Conservation (phyloP, 306 rosid genomes). For the Glycyrrhiza uralensis region DNA sequence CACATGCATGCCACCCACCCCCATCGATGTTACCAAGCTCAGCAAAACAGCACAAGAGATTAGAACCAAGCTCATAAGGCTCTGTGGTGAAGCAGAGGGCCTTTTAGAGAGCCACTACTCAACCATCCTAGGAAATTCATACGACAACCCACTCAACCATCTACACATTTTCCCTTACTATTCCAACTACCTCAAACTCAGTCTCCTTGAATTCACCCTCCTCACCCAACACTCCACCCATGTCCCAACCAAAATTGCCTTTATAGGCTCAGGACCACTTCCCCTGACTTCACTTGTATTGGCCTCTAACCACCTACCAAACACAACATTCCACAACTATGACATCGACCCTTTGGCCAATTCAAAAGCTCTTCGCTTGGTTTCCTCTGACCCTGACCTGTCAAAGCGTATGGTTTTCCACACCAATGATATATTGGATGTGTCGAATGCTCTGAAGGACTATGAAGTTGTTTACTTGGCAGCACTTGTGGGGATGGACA, state of each 20-base stretch:
- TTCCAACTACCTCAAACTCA: conserved; percentile 67
- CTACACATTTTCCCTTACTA: conserved; percentile 71
- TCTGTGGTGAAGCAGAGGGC: conserved; percentile 65
- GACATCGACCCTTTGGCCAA: conserved; percentile 69
- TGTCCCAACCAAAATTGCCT: conserved; percentile 45
- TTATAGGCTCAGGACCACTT: conserved; percentile 84
- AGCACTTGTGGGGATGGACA: conserved; percentile 79
- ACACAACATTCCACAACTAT: conserved; percentile 60
- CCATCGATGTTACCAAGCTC: conserved; percentile 51
- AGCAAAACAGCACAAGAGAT: conserved; percentile 39
- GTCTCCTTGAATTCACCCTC: conserved; percentile 60
- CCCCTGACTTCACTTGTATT: conserved; percentile 72
- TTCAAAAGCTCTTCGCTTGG: conserved; percentile 47
- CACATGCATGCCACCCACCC: conserved; percentile 67
- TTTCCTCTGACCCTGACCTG: conserved; percentile 52
- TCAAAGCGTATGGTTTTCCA: conserved; percentile 60
- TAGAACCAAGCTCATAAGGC: conserved; percentile 53
- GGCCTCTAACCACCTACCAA: conserved; percentile 58
- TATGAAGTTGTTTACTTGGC: conserved; percentile 76
- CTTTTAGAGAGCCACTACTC: conserved; percentile 60
- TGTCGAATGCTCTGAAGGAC: conserved; percentile 32
- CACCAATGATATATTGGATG: conserved; percentile 58
- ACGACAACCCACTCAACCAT: conserved; percentile 41
- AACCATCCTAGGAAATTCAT: conserved; percentile 40
- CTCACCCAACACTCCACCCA: conserved; percentile 40